Evolutionary conservation across 1,284 basidiomycete species (phyloP).

Genomic region (Thecaphora thlaspeos): DNA sequence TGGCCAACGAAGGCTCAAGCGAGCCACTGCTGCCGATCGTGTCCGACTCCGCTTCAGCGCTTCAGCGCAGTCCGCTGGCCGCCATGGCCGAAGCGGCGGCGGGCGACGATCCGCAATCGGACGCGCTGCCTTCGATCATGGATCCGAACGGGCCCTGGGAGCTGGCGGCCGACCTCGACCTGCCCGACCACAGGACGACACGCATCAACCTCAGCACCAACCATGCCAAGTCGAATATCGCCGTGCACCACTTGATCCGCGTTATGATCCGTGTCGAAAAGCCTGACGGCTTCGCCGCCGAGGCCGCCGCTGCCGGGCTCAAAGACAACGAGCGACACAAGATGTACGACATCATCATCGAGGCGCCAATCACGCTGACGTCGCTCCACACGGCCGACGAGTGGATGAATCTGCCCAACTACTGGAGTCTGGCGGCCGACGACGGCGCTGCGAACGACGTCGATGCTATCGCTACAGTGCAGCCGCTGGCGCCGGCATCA

Average conservation of each 20-base stretch:
- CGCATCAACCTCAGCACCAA: constrained; percentile 77
- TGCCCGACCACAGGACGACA: constrained; percentile 54
- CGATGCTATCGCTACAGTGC: too few species aligned
- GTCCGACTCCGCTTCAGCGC: constrained; percentile 61
- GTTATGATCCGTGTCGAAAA: constrained; percentile 79
- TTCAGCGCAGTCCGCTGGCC: constrained; percentile 60
- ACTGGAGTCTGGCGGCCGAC: constrained; percentile 31
- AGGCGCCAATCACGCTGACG: constrained; percentile 68
- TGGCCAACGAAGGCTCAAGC: constrained; percentile 64
- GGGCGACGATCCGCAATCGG: constrained; percentile 30
- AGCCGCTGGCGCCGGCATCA: too few species aligned
- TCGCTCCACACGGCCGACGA: constrained; percentile 49
- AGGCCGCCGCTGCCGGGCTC: constrained; percentile 1
- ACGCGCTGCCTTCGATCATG: constrained; percentile 56
- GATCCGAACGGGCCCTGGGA: constrained; percentile 65
- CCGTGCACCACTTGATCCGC: constrained; percentile 76
- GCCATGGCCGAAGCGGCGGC: constrained; percentile 45
- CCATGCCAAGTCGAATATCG: constrained; percentile 77
- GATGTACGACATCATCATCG: constrained; percentile 82
- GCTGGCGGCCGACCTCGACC: constrained; percentile 57
- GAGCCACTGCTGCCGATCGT: constrained; percentile 69
- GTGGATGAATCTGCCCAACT: constrained; percentile 52
- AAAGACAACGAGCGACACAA: constrained; percentile 10
- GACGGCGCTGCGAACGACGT: constrained; percentile 11
- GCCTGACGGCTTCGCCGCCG: constrained; percentile 19